Percentiles rank a stretch among this genome's conserved stretches.
Conservation (phyloP, 192 early-diverging fungal genomes). For the Backusella luteola region DNA sequence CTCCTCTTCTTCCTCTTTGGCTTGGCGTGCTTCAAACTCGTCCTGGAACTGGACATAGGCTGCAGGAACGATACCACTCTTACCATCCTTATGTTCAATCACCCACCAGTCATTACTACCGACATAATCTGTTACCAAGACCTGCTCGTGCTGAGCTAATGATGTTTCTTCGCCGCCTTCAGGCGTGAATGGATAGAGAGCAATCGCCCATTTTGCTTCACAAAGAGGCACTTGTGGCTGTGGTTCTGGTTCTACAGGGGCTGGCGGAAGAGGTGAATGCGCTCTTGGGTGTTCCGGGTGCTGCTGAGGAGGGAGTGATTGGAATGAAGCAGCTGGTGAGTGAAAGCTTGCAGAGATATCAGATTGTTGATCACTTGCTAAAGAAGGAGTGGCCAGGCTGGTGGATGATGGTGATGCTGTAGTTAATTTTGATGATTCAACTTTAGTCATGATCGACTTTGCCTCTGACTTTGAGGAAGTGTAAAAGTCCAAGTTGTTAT, state of each 20-base stretch:
- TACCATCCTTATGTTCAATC: slow-evolving; percentile 53
- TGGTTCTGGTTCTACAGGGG: neutral
- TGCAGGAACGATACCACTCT: slow-evolving; percentile 81
- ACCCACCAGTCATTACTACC: slow-evolving; percentile 92
- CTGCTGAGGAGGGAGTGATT: neutral
- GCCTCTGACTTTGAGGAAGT: slow-evolving; percentile 62
- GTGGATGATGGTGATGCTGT: neutral
- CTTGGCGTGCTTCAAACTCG: slow-evolving; percentile 12
- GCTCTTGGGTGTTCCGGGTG: slow-evolving; percentile 1
- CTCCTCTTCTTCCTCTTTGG: slow-evolving; percentile 22
- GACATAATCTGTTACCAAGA: slow-evolving; percentile 82
- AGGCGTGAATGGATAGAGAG: slow-evolving; percentile 85
- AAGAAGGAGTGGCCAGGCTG: neutral
- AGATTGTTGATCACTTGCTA: neutral
- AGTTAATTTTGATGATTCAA: slow-evolving; percentile 41
- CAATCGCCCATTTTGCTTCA: slow-evolving; percentile 40
- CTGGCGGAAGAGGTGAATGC: neutral
- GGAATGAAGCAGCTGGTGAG: neutral
- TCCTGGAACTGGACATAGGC: slow-evolving; percentile 54
- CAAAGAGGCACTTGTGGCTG: slow-evolving; percentile 6
- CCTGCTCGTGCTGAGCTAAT: slow-evolving; percentile 77
- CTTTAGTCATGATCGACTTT: slow-evolving; percentile 63
- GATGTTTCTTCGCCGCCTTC: slow-evolving; percentile 82
- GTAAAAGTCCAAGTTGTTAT: slow-evolving; percentile 62
- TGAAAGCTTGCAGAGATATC: neutral